Evolutionary conservation across 768 basidiomycete genomes (phyloP).

Genomic region (Panellus pusillus): DNA sequence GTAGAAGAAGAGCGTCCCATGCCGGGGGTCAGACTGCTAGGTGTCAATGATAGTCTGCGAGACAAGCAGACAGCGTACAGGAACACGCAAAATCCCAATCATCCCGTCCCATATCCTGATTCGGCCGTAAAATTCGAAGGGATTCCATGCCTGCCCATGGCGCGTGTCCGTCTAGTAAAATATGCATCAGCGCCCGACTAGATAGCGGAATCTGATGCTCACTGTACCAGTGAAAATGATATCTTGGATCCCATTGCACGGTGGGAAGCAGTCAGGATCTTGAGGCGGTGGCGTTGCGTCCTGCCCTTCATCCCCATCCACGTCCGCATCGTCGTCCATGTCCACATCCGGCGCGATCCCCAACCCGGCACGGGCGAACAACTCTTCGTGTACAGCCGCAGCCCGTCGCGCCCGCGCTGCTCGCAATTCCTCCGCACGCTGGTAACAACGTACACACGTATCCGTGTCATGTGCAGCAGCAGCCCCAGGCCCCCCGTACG

Average conservation of each 20-base stretch:
- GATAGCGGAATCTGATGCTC: constrained; percentile 14
- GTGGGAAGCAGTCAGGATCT: constrained; percentile 17
- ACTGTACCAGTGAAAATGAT: constrained; percentile 64
- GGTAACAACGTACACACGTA: constrained; percentile 29
- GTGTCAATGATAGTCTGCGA: constrained; percentile 1
- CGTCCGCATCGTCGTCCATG: constrained; percentile 17
- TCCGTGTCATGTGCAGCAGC: constrained; percentile 43
- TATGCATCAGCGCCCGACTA: neutral
- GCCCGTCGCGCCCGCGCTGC: constrained; percentile 3
- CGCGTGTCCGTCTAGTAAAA: constrained; percentile 48
- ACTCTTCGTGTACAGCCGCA: constrained; percentile 1
- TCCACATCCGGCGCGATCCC: constrained; percentile 24
- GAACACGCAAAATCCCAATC: constrained; percentile 49
- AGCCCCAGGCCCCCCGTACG: constrained; percentile 35
- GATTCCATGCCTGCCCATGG: constrained; percentile 50
- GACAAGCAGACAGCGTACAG: constrained; percentile 28
- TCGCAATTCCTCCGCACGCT: constrained; percentile 21
- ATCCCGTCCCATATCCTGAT: constrained; percentile 61
- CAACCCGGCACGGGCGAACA: constrained; percentile 16
- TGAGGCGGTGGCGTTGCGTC: constrained; percentile 3
- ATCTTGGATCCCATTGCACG: constrained; percentile 59
- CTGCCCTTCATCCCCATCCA: constrained; percentile 19
- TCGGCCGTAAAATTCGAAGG: constrained; percentile 51
- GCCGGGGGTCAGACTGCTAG: constrained; percentile 20
- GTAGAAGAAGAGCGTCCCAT: constrained; percentile 53